These are phyloP conservation scores for Hirsutella rhossiliensis DNA, from an alignment of 2,329 filamentous ascomycete genomes.

Conservation along the genomic window DNA sequence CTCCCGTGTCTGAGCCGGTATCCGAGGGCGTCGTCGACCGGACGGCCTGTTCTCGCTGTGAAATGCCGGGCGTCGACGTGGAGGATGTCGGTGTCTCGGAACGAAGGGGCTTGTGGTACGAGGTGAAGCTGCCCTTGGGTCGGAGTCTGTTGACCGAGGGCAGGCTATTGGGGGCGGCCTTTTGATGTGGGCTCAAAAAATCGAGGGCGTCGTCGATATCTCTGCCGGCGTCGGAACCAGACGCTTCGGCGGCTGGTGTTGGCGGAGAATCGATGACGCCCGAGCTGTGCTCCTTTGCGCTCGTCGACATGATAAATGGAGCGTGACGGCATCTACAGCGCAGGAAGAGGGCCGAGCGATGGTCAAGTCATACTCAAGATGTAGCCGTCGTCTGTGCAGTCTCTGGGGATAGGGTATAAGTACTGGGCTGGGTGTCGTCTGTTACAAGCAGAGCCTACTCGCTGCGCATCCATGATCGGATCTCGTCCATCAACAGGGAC, in stretches of 20 bases:
- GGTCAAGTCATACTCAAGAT: not conserved
- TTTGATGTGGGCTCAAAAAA: constrained; percentile 20
- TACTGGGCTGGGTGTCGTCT: not conserved
- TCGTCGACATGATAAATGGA: not conserved
- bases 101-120: constrained; percentile 28
- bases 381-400: not conserved
- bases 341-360: not conserved
- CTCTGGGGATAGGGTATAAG: not conserved
- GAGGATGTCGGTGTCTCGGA: constrained; percentile 28
- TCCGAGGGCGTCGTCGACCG: constrained; percentile 10
- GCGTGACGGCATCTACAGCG: not conserved
- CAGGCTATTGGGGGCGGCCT: constrained; percentile 32
- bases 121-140: constrained; percentile 20
- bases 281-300: not conserved
- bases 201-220: not conserved
- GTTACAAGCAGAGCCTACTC: constrained; percentile 1
- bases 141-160: constrained; percentile 16
- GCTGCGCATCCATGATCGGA: constrained; percentile 1
- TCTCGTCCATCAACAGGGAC: not conserved
- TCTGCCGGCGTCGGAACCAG: not conserved
- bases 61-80: constrained; percentile 22
- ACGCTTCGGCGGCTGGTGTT: not conserved
- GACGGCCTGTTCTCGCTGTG: not conserved
- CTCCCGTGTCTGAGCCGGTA: constrained; percentile 15
- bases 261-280: not conserved